Evolutionary conservation across 305 asterid genomes (phyloP).

Genomic region (Solanum hybrid): DNA sequence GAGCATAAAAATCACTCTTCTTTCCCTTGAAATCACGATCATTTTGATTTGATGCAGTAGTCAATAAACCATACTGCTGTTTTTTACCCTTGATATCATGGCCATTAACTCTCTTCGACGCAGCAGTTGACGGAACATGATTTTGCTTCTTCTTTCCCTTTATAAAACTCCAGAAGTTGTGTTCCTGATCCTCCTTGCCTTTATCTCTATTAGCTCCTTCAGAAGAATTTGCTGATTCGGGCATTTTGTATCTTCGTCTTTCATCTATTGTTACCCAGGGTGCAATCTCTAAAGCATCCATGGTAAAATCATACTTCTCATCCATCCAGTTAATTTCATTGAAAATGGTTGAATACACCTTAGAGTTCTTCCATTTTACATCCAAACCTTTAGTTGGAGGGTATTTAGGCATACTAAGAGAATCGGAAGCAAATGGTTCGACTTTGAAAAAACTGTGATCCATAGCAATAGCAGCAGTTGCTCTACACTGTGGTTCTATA

Average conservation of each 20-base stretch:
- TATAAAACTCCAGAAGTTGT: background rate
- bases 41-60: background rate
- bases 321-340: background rate
- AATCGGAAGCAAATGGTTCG: background rate
- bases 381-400: background rate
- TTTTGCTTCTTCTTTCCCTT: background rate
- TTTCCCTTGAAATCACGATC: background rate
- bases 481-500: background rate
- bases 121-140: background rate
- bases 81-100: background rate
- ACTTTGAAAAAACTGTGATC: background rate
- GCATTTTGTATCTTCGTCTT: background rate
- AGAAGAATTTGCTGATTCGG: background rate
- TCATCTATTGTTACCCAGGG: background rate
- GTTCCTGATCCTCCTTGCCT: background rate
- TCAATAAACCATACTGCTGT: background rate
- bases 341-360: background rate
- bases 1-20: background rate
- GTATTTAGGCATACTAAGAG: background rate
- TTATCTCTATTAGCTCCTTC: background rate
- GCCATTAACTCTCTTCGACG: background rate
- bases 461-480: background rate
- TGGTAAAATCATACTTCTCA: background rate
- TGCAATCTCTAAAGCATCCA: background rate
- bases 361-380: background rate